Evolutionary conservation across 495 filamentous ascomycete species (phyloP).

Genomic region (Hypomontagnella monticulosa): DNA sequence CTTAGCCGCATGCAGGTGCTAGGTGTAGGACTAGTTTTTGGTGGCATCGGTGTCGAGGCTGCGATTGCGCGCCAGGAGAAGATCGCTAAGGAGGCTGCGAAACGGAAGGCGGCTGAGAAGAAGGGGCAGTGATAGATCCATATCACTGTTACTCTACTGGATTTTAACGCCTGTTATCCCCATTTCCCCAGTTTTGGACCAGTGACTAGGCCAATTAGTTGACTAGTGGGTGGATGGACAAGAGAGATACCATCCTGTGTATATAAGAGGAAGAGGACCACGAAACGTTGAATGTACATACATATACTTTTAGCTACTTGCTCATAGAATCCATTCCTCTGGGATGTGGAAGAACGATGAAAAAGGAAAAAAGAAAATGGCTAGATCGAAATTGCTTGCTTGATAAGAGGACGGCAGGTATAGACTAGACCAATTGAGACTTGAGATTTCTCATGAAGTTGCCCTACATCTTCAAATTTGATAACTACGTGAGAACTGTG

Average conservation of each 20-base stretch:
- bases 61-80: constrained; percentile 85
- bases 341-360: background rate
- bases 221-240: background rate
- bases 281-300: background rate
- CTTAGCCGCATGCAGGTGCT: constrained; percentile 88
- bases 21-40: constrained; percentile 91
- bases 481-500: too few species aligned
- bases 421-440: background rate
- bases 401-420: background rate
- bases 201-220: too few species aligned
- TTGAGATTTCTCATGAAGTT: background rate
- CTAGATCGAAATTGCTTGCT: background rate
- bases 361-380: background rate
- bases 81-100: constrained; percentile 77
- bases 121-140: constrained; percentile 50
- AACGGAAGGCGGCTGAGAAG: constrained; percentile 58
- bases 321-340: background rate
- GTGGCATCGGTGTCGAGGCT: constrained; percentile 92
- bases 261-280: background rate
- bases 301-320: background rate
- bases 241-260: background rate
- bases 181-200: too few species aligned
- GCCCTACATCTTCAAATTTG: too few species aligned
- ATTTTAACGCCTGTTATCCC: too few species aligned
- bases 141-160: too few species aligned